Evolutionary conservation across 1,284 basidiomycete genomes (phyloP).

Genomic region (Ustilago sp.): DNA sequence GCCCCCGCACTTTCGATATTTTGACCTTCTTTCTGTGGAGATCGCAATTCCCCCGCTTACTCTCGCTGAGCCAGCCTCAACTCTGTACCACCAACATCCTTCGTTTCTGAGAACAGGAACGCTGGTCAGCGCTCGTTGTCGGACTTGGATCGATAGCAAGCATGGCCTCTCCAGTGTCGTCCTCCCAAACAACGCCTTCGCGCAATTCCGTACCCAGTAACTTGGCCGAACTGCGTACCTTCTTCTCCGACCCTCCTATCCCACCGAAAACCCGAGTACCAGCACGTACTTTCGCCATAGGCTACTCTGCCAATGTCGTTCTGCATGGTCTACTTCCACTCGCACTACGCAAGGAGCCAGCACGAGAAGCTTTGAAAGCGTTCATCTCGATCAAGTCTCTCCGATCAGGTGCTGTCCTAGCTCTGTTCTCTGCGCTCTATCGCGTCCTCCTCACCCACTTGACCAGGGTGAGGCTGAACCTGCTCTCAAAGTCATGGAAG

Average conservation of each 20-base stretch:
- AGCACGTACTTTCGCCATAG: constrained; percentile 39
- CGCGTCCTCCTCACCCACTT: constrained; percentile 39
- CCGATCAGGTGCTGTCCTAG: constrained; percentile 38
- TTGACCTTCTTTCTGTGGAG: background rate
- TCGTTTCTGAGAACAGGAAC: background rate
- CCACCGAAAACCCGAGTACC: constrained; percentile 37
- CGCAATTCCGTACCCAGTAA: constrained; percentile 13
- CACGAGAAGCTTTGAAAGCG: constrained; percentile 27
- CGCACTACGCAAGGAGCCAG: constrained; percentile 47
- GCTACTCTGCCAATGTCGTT: constrained; percentile 42
- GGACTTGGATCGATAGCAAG: background rate
- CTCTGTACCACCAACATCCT: background rate
- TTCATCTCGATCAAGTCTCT: constrained; percentile 42
- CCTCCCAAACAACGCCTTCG: constrained; percentile 40
- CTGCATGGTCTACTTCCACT: constrained; percentile 50
- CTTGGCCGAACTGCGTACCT: constrained; percentile 16
- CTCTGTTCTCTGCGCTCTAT: constrained; percentile 56
- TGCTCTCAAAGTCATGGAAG: constrained; percentile 23
- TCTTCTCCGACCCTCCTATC: constrained; percentile 34
- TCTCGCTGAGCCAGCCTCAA: background rate
- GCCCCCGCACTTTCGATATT: constrained; percentile 3
- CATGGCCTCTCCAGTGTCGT: constrained; percentile 44
- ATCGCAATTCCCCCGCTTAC: background rate
- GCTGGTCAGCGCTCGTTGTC: too few relatives aligned
- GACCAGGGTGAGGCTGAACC: constrained; percentile 27